Evolutionary conservation across 2,329 filamentous ascomycete species (phyloP).

Genomic region (Podosphaera aphanis): DNA sequence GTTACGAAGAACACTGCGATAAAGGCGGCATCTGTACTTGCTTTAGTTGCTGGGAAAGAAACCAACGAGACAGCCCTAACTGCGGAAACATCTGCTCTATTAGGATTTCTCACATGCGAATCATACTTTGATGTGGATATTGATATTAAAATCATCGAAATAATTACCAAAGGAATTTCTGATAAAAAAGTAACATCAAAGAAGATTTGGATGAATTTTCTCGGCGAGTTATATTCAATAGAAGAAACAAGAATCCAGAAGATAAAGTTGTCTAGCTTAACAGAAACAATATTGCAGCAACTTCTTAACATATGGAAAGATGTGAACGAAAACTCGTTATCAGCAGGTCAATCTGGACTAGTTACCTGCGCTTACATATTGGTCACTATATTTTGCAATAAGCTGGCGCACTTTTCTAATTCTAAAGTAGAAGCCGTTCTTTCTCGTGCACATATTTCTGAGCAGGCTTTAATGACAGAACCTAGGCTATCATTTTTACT

Average conservation of each 20-base stretch:
- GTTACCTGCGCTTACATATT: slow-evolving; percentile 58
- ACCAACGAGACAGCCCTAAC: slow-evolving; percentile 64
- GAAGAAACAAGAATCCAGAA: slow-evolving; percentile 24
- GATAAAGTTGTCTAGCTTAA: slow-evolving; percentile 25
- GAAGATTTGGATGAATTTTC: slow-evolving; percentile 56
- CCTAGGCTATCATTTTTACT: slow-evolving; percentile 74
- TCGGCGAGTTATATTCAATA: slow-evolving; percentile 46
- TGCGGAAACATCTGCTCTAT: slow-evolving; percentile 50
- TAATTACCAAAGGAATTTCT: slow-evolving; percentile 54
- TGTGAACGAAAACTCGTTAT: slow-evolving; percentile 50
- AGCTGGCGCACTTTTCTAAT: slow-evolving; percentile 28
- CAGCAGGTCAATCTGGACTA: slow-evolving; percentile 62
- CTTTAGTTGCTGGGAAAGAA: slow-evolving; percentile 54
- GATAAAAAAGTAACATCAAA: slow-evolving; percentile 67
- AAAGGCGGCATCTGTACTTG: slow-evolving; percentile 43
- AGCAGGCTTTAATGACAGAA: slow-evolving; percentile 43
- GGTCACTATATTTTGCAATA: slow-evolving; percentile 33
- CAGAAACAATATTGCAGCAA: slow-evolving; percentile 27
- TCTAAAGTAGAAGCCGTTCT: slow-evolving; percentile 31
- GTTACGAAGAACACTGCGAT: slow-evolving; percentile 36
- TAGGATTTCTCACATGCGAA: slow-evolving; percentile 37
- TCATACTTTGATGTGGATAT: slow-evolving; percentile 36
- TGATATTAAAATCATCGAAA: slow-evolving; percentile 43
- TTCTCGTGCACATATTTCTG: slow-evolving; percentile 37
- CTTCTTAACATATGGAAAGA: slow-evolving; percentile 55